Evolutionary conservation across 305 asterid species (phyloP).

Genomic region (Coffea humblotiana): DNA sequence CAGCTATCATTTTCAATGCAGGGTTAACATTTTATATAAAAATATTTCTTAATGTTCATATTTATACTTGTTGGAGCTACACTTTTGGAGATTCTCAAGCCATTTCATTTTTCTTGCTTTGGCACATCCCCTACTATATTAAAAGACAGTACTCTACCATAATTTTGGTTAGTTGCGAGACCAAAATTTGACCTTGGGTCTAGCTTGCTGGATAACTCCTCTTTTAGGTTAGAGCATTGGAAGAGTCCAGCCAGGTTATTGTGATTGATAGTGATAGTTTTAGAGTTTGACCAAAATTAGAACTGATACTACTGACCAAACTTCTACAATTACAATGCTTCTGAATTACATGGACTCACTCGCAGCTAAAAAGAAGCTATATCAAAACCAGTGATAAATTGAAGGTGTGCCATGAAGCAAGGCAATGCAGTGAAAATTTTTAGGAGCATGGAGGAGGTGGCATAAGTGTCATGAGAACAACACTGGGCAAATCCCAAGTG

Average conservation of each 20-base stretch:
- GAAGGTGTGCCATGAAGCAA: neutral
- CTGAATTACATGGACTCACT: neutral
- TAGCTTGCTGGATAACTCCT: neutral
- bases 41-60: no score
- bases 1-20: neutral
- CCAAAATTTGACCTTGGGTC: neutral
- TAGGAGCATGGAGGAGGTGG: neutral
- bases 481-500: neutral
- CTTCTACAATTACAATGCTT: neutral
- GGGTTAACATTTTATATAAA: neutral
- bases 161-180: neutral
- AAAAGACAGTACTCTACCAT: neutral
- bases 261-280: neutral
- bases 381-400: neutral
- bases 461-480: neutral
- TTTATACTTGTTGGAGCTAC: neutral
- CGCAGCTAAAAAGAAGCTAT: no score
- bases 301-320: neutral
- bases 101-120: neutral
- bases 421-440: neutral
- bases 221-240: neutral
- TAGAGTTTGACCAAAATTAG: neutral
- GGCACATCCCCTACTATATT: neutral
- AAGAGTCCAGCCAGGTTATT: neutral
- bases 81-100: neutral